Percentiles rank a stretch among this genome's conserved stretches.
phyloP scores from a whole-genome alignment of 345 rosid genomes.

The Dimocarpus longan region DNA sequence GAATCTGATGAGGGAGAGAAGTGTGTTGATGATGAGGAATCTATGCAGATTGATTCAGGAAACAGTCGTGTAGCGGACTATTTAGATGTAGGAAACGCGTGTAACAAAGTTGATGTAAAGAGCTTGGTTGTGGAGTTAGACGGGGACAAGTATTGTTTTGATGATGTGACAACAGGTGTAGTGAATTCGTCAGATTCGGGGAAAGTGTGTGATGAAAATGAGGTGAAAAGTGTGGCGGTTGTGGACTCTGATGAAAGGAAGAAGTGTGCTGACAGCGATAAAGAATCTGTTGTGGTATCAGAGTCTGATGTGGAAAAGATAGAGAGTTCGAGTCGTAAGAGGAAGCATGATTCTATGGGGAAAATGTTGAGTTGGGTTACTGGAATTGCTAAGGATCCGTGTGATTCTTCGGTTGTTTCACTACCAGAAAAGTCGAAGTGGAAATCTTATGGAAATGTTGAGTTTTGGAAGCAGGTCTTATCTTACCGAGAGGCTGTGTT shows the following conservation, averaged over 20 bases:
- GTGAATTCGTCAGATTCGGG: constrained; percentile 16
- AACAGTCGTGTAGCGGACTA: constrained; percentile 23
- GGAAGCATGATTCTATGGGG: constrained; percentile 51
- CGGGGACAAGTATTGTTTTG: constrained; percentile 20
- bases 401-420: constrained; percentile 40
- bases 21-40: constrained; percentile 31
- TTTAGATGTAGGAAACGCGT: constrained; percentile 26
- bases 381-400: constrained; percentile 66
- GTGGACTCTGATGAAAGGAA: constrained; percentile 20
- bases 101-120: constrained; percentile 26
- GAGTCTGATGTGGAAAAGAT: constrained; percentile 26
- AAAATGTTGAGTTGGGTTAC: constrained; percentile 63
- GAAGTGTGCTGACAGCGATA: constrained; percentile 5
- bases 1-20: constrained; percentile 35
- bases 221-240: constrained; percentile 24
- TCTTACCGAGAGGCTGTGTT: constrained; percentile 53
- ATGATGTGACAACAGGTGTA: constrained; percentile 21
- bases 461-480: constrained; percentile 77
- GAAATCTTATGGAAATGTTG: constrained; percentile 58
- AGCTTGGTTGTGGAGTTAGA: constrained; percentile 20
- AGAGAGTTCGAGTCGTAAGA: constrained; percentile 35
- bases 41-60: constrained; percentile 21
- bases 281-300: constrained; percentile 23
- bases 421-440: constrained; percentile 76
- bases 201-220: constrained; percentile 22